phyloP scores from a whole-genome alignment of 2,329 filamentous ascomycete genomes.

The Pseudocercospora fuligena region DNA sequence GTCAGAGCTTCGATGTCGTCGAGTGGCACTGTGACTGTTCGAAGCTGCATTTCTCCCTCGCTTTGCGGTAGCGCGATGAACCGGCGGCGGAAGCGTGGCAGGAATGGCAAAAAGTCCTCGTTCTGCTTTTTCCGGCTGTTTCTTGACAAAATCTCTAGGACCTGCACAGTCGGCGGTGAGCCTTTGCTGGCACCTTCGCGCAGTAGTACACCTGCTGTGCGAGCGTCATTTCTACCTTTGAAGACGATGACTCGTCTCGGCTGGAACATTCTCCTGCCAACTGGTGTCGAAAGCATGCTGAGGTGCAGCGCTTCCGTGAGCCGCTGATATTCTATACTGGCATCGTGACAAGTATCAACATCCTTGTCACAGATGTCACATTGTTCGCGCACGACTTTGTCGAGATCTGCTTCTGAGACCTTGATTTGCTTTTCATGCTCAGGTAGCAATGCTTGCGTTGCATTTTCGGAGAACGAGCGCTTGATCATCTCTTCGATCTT shows the following conservation, averaged over 20 bases:
- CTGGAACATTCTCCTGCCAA: constrained; percentile 79
- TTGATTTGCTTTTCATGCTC: constrained; percentile 96
- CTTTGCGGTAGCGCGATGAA: constrained; percentile 70
- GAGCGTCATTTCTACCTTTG: constrained; percentile 75
- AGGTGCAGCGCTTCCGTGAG: constrained; percentile 82
- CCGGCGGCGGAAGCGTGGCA: constrained; percentile 70
- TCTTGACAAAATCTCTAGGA: constrained; percentile 72
- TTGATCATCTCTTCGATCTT: constrained; percentile 99
- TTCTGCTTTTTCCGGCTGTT: constrained; percentile 72
- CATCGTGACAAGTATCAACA: constrained; percentile 79
- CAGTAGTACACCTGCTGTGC: constrained; percentile 79
- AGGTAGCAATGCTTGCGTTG: constrained; percentile 88
- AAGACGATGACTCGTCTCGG: constrained; percentile 81
- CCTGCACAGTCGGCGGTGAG: constrained; percentile 70
- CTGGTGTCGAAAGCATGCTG: constrained; percentile 75
- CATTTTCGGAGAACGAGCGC: constrained; percentile 97
- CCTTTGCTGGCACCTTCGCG: constrained; percentile 74
- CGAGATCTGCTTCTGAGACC: constrained; percentile 86
- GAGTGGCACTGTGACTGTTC: constrained; percentile 71
- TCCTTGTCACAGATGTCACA: constrained; percentile 82
- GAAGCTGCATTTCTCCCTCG: constrained; percentile 70
- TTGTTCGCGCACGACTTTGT: constrained; percentile 83
- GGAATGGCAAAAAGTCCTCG: constrained; percentile 85
- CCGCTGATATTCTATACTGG: constrained; percentile 77
- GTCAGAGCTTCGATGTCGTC: constrained; percentile 85